Evolutionary conservation across 2,329 filamentous ascomycete species (phyloP).

Genomic region (Coleophoma eucalyptorum): DNA sequence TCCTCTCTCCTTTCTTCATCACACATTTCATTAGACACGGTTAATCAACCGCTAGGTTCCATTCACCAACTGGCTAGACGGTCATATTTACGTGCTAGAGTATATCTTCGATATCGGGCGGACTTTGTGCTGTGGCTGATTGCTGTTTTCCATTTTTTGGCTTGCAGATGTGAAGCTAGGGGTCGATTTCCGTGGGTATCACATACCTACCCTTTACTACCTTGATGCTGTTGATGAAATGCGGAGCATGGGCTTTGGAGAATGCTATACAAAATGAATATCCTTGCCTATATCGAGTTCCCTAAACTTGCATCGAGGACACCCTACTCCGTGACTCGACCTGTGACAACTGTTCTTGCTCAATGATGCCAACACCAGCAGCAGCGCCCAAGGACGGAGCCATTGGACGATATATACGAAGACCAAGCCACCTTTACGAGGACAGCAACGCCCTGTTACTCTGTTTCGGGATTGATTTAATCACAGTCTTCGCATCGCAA

Average conservation of each 20-base stretch:
- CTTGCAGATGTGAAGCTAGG: slow-evolving; percentile 1
- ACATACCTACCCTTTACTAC: slow-evolving; percentile 3
- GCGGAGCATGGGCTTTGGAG: neutral
- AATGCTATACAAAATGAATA: too few species aligned
- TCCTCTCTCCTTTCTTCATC: slow-evolving; percentile 10
- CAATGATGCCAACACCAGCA: too few species aligned
- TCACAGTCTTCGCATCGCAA: too few species aligned
- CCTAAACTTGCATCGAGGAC: too few species aligned
- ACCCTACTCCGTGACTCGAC: too few species aligned
- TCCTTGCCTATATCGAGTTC: too few species aligned
- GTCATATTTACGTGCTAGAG: slow-evolving; percentile 26
- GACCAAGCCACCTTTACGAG: too few species aligned
- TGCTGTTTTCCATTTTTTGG: neutral
- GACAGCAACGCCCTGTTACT: too few species aligned
- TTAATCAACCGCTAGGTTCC: slow-evolving; percentile 24
- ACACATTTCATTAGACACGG: slow-evolving; percentile 19
- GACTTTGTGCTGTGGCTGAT: slow-evolving; percentile 9
- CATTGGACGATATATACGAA: too few species aligned
- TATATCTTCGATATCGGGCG: slow-evolving; percentile 7
- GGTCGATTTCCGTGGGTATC: slow-evolving; percentile 8
- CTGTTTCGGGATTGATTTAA: too few species aligned
- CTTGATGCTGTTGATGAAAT: neutral
- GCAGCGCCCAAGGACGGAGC: too few species aligned
- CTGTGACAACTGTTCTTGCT: too few species aligned
- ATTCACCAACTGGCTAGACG: slow-evolving; percentile 20